These are phyloP conservation scores for Hemileccinum rubropunctum DNA, from an alignment of 768 basidiomycete species.

Conservation along the genomic window DNA sequence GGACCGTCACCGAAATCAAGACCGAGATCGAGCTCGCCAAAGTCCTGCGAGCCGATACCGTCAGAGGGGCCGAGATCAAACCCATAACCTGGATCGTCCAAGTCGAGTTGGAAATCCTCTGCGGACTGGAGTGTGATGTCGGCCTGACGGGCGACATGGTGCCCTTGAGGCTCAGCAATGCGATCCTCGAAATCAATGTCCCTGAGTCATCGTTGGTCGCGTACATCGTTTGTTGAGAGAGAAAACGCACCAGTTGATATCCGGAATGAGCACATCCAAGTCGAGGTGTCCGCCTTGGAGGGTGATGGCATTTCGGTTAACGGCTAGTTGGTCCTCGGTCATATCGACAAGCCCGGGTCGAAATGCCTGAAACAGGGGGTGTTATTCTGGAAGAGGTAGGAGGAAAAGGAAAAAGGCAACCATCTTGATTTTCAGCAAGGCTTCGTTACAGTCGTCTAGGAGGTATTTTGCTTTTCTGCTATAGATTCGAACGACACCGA, in stretches of 20 bases:
- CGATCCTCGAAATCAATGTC: constrained; percentile 76
- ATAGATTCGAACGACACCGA: constrained; percentile 97
- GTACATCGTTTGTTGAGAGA: neutral
- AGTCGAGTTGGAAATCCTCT: constrained; percentile 68
- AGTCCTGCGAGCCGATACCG: constrained; percentile 86
- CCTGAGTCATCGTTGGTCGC: constrained; percentile 42
- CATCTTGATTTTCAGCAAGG: constrained; percentile 93
- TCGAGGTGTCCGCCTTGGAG: constrained; percentile 75
- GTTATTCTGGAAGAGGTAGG: neutral
- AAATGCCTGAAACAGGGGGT: constrained; percentile 64
- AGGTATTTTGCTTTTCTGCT: constrained; percentile 97
- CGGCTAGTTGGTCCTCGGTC: constrained; percentile 89
- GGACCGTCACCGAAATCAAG: constrained; percentile 72
- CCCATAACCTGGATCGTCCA: constrained; percentile 56
- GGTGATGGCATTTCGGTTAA: constrained; percentile 86
- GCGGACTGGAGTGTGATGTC: constrained; percentile 85
- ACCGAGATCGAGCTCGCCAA: constrained; percentile 67
- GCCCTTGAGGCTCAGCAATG: constrained; percentile 58
- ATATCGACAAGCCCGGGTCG: constrained; percentile 94
- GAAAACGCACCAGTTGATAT: constrained; percentile 67
- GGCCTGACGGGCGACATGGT: constrained; percentile 79
- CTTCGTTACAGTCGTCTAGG: constrained; percentile 96
- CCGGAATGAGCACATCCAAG: constrained; percentile 75
- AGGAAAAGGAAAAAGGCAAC: constrained; percentile 37
- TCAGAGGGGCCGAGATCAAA: constrained; percentile 78